Evolutionary conservation across 1,139 yeast genomes (phyloP), one percentile per base, ranked within the genome.

Genomic region (Debaryomyces sp.): DNA sequence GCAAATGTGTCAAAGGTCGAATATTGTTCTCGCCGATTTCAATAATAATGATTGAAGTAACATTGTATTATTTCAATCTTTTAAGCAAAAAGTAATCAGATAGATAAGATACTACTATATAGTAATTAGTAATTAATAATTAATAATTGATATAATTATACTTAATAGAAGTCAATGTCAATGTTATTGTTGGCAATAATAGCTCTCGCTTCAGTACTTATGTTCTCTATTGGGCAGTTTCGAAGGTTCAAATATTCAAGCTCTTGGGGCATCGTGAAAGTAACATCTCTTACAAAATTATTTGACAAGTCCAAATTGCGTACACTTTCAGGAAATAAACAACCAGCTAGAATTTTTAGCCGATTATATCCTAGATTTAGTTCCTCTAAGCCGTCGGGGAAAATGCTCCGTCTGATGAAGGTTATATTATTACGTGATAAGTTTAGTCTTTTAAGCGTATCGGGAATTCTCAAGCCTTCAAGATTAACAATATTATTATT

Each of bases 1-100:
- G 50, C 73, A 75, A 43, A 82, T 85, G 88, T 85, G 89, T 60
- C 72, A 66, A 10, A 75, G 77, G 52, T 74, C 85, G 3, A 74
- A 73, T 38, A 81, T 84, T 39, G 51, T 48, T 2, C 52, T 45
- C 15, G 58, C 50, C 4, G 71, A 67, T 65, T 67, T 32, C 29
- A 43, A 23, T 38, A 30, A 5, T 27, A 5, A 27, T 10, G 13
- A 27, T 13, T 18, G 21, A 12, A 8, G 27, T 8, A 12, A 27
- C 3, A 18, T 18, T 3, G 9, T 27, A 12, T 5, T 27, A 12
- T 5, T 27, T 27, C 30, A 12, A 27, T 12, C 3, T 27, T 27
- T 27, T n/a, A n/a, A n/a, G n/a, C n/a, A 6, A 27, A n/a, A 27
- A 6, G 13, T 17, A 15, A 10, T 32, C 15, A n/a, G n/a, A 15